phyloP scores from a whole-genome alignment of 2,329 filamentous ascomycete genomes.

The Cladophialophora exuberans region DNA sequence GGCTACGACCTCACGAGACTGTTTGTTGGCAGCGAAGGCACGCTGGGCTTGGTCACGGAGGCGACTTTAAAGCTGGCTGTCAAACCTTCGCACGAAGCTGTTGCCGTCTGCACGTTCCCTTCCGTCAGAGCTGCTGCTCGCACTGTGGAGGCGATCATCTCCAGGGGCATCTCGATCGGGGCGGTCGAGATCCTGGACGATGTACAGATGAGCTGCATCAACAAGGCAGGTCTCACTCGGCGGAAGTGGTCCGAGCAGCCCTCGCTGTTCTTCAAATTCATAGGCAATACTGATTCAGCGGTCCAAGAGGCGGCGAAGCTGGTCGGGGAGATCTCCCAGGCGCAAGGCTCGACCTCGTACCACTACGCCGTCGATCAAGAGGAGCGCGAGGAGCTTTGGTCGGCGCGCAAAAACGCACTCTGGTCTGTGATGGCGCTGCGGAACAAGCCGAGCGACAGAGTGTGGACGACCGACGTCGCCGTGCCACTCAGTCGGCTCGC shows the following conservation, averaged over 20 bases:
- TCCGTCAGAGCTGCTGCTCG: constrained; percentile 74
- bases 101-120: constrained; percentile 79
- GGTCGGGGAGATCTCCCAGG: constrained; percentile 67
- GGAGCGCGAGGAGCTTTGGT: constrained; percentile 79
- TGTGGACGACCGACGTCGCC: constrained; percentile 82
- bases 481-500: constrained; percentile 72
- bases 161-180: constrained; percentile 70
- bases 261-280: constrained; percentile 84
- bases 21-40: constrained; percentile 81
- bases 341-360: constrained; percentile 65
- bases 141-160: constrained; percentile 73
- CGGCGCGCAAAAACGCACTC: constrained; percentile 78
- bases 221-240: constrained; percentile 65
- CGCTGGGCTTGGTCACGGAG: constrained; percentile 78
- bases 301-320: constrained; percentile 78
- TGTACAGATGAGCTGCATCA: constrained; percentile 82
- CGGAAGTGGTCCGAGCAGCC: constrained; percentile 71
- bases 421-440: constrained; percentile 73
- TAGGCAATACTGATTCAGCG: constrained; percentile 57
- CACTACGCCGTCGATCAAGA: constrained; percentile 72
- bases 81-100: constrained; percentile 72
- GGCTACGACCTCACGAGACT: constrained; percentile 81
- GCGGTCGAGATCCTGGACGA: constrained; percentile 88
- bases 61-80: constrained; percentile 79
- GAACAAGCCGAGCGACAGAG: constrained; percentile 64